Evolutionary conservation across 2,329 filamentous ascomycete genomes (phyloP).

Genomic region (Blumeria hordei): DNA sequence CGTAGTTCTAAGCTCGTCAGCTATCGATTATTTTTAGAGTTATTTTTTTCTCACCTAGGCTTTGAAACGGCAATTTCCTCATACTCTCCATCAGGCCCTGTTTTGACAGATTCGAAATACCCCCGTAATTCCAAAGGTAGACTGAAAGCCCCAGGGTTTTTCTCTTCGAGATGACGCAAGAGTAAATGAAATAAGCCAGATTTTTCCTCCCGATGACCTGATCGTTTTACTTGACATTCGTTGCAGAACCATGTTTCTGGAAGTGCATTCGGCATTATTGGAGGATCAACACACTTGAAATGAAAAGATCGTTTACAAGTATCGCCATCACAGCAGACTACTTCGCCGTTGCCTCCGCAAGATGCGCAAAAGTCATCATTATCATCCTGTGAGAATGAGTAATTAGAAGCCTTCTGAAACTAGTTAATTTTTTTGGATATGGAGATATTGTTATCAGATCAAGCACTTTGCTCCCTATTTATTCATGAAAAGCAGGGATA

Average conservation of each 20-base stretch:
- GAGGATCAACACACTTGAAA: constrained; percentile 67
- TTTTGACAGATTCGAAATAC: constrained; percentile 58
- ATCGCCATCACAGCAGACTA: constrained; percentile 91
- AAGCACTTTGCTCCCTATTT: too few relatives aligned
- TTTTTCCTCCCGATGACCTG: constrained; percentile 14
- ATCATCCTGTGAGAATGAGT: constrained; percentile 26
- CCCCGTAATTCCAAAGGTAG: constrained; percentile 49
- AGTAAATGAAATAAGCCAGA: constrained; percentile 35
- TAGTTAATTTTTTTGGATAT: too few relatives aligned
- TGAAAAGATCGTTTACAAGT: constrained; percentile 79
- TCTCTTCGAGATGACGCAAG: constrained; percentile 38
- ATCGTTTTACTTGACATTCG: constrained; percentile 31
- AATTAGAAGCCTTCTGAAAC: constrained; percentile 5
- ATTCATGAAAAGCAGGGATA: too few relatives aligned
- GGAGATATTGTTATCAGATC: too few relatives aligned
- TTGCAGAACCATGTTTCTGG: constrained; percentile 74
- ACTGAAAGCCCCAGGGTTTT: constrained; percentile 46
- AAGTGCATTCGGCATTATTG: constrained; percentile 28
- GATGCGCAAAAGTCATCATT: constrained; percentile 81
- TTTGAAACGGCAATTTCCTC: constrained; percentile 35
- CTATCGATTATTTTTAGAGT: not conserved
- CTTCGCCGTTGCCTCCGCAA: constrained; percentile 60
- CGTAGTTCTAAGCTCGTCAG: constrained; percentile 14
- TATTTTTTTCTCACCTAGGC: constrained; percentile 28
- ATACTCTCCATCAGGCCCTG: constrained; percentile 56